Evolutionary conservation across 1,139 yeast genomes (phyloP), one percentile per base, ranked within the genome.

Genomic region (Pichia sp.): DNA sequence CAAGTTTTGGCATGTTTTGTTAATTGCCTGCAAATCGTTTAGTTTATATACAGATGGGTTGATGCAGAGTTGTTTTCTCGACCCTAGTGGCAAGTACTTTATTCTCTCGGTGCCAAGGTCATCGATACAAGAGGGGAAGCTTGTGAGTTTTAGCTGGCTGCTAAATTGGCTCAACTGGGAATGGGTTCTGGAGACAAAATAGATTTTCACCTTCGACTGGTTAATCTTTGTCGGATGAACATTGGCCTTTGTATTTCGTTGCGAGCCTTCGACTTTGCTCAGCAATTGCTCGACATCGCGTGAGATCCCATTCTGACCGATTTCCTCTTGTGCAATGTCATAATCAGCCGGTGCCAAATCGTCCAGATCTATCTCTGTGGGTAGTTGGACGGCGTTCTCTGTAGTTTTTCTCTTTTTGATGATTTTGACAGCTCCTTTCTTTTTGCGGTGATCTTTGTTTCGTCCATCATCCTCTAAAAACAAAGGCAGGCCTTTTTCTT

Each of bases 141-240:
- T 59, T 0, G 96, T 83, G 40, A 87, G 66, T 43, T 75, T 70
- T 50, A 92, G 71, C 63, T 93, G 97, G 27, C 81, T 80, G 0
- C 92, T 81, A 66, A 92, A 88, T 64, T 92, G 99, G 49, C 77
- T 77, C 54, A 92, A 72, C 66, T 92, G 99, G 0, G 97, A 89
- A 65, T 92, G 98, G 0, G 99, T 92, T 68, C 99, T 74, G 1
- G 97, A 90, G 0, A 96, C 78, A 65, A 84, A 91, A 61, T 72
- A 80, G 2, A 85, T 77, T 61, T 83, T 83, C 0, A 75, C 64
- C 1, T 80, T 78, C 48, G 79, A 78, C 30, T 71, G 69, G 43
- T 71, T 69, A 1, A 66, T 53, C 12, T 43, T 30, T 2, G 59
- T 57, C 1, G 58, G 38, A 33, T 50, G 49, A 8, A 40, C 41